Evolutionary conservation across 345 rosid species (phyloP), one percentile per base, ranked within the genome.

Genomic region (Cardamine resedifolia): DNA sequence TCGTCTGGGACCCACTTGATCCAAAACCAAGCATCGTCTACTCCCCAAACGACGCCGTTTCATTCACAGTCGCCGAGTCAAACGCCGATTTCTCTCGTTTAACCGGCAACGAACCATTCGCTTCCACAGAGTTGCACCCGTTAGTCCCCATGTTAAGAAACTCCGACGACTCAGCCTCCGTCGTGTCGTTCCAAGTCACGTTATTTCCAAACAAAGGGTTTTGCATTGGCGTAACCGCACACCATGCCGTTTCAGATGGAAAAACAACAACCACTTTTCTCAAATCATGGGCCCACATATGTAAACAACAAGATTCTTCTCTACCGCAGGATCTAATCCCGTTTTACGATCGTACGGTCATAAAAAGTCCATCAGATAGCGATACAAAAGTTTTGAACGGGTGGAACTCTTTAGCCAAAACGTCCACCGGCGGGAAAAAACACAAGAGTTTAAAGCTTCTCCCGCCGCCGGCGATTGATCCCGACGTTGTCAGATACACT

Each of bases 181-280:
- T 8, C 16, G 31, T 82, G 33, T 53, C 79, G 30, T 8, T 80
- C 4, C 85, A 82, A 71, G 57, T 72, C 21, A 82, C 81, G 16
- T 36, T 80, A 1, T 82, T 82, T 16, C 82, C 80, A 3, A 45
- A 56, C 34, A 73, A 50, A 50, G 86, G 83, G 39, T 80, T 83
- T 23, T 78, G 24, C 66, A 72, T 83, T 0, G 59, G 59, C 38
- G 21, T 56, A 30, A 2, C 15, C 0, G 61, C 61, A 56, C 61
- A 56, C 27, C 74, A 70, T n/a, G 74, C 19, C 66, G 74, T 70
- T 59, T 70, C 5, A 47, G 74, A 70, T 33, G 74, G 74, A 7
- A 45, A 70, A 70, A 70, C 74, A 26, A 33, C 74, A 23, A 58
- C 66, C 48, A 70, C 2, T 2, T 70, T 70, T 70, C 74, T 70